Base-by-base conservation (phyloP, 176 grass and related monocot genomes). In the Cenchrus fungigraminus region DNA sequence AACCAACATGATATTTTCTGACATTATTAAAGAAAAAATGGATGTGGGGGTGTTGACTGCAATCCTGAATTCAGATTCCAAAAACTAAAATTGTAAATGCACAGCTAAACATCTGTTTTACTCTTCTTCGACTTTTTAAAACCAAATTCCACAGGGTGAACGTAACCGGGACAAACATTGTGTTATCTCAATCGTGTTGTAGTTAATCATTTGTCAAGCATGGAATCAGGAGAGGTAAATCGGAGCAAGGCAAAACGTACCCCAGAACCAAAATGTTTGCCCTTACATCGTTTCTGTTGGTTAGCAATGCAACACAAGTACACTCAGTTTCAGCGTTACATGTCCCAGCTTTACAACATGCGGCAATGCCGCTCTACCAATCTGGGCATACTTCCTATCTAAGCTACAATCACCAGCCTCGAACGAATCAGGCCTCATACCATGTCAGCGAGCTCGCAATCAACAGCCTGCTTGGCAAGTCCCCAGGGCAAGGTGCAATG, bases 391-490 rank as follows among this genome's bases (percentile, higher is more conserved):
- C 19, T 49, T 28, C 61, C 60, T 43, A 46, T 62, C 84, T 31
- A 89, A 80, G 55, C 56, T 82, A 82, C 31, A 68, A 22, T 14
- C 28, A 62, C 61, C 51, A 20, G 9, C 44, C 31, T 55, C 25
- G 17, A 67, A 16, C 12, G 11, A 61, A 76, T 98, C 84, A 95
- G 49, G 86, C 88, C 83, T 99, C 93, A 6, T 94, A 92, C 93
- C 93, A 98, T 71, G 92, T 98, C 64, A 95, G 78, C 12, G 93
- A 86, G 58, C 97, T 94, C 17, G 92, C 89, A 2, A 99, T 89
- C 68, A 99, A 84, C 57, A 96, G 82, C 82, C 91, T 99, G 82
- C 91, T 94, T 44, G 97, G 97, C 29, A 96, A 80, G 57, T 94
- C 97, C 57, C 97, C 91, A 3, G 90, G 90, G 84, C 93, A 96